Base-by-base conservation (phyloP, 352 stramenopile genomes). In the Saprolegnia parasitica region DNA sequence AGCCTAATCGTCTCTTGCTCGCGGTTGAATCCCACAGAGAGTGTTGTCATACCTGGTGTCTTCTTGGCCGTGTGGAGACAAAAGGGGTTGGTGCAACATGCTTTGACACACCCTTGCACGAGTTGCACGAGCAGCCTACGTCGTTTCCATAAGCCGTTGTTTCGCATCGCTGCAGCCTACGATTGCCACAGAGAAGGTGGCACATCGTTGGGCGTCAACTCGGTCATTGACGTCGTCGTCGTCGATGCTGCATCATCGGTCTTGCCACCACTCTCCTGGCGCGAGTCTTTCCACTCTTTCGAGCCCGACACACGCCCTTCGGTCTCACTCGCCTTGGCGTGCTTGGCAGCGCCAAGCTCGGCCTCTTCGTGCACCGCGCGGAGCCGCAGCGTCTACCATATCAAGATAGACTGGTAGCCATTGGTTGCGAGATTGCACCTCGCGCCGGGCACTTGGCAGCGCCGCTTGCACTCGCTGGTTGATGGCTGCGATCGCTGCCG, bases 291-390 rank as follows among this genome's bases (percentile, higher is more conserved):
- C 87, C 87, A 95, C 45, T 93, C 85, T 5, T 73, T 72, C 5
- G 87, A 95, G 3, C 87, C 87, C 6, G 87, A 95, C 40, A 93
- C 80, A 29, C 87, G 83, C 10, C 87, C 85, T 62, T 90, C 77
- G 0, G 85, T 76, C 67, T 93, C 84, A 5, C 67, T 64, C 8
- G 74, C 77, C 67, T 77, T 81, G 20, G 70, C 76, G 26, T 56
- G 61, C 18, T 79, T 76, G 4, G 70, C 67, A 39, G 65, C 50
- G 24, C 62, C 61, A 3, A 95, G 68, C 65, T 95, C 87, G 9
- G 77, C 67, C 21, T 73, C 70, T 58, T 95, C 87, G 21, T 21
- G 56, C 49, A 65, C 26, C 15, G 74, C 74, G 26, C 87, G 80
- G 23, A 50, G 11, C 8, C 62, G 68, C 55, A 95, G 70, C 58